A percentile compares a stretch with the other conserved stretches of the same genome.
Evolutionary conservation across 2,329 filamentous ascomycete species (phyloP).

Genomic region (Nemania sp.): DNA sequence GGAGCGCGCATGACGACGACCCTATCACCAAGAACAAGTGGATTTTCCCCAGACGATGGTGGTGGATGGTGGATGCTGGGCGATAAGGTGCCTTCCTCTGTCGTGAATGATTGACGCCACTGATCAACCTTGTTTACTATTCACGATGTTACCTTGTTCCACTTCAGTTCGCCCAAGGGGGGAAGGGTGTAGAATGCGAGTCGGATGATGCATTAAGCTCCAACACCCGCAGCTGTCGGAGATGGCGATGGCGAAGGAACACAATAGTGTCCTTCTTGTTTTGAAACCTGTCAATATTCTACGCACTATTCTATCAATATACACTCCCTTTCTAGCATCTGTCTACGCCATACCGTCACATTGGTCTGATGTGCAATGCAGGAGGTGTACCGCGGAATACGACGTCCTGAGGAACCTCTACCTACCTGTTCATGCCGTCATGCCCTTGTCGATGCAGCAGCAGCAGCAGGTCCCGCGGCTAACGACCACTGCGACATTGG

Average conservation of each 20-base stretch:
- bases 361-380: constrained; percentile 34
- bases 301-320: constrained; percentile 13
- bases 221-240: constrained; percentile 26
- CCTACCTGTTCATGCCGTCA: constrained; percentile 32
- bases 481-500: constrained; percentile 20
- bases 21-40: constrained; percentile 19
- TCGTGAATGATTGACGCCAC: constrained; percentile 22
- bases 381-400: constrained; percentile 37
- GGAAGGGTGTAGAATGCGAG: constrained; percentile 12
- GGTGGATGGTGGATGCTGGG: constrained; percentile 32
- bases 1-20: constrained; percentile 23
- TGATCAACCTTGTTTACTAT: constrained; percentile 23
- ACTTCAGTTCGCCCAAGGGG: constrained; percentile 18
- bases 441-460: constrained; percentile 22
- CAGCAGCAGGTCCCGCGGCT: constrained; percentile 33
- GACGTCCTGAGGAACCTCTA: constrained; percentile 28
- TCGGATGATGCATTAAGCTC: constrained; percentile 19
- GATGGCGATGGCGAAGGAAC: constrained; percentile 37
- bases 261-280: constrained; percentile 13
- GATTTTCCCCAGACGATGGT: constrained; percentile 34
- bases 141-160: constrained; percentile 34
- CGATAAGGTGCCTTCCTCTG: constrained; percentile 25
- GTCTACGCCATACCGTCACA: constrained; percentile 35
- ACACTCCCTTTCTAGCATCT: constrained; percentile 8
- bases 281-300: constrained; percentile 18